These are phyloP conservation scores for Metschnikowia proteae DNA, from an alignment of 805 yeast genomes.

Conservation along the genomic window DNA sequence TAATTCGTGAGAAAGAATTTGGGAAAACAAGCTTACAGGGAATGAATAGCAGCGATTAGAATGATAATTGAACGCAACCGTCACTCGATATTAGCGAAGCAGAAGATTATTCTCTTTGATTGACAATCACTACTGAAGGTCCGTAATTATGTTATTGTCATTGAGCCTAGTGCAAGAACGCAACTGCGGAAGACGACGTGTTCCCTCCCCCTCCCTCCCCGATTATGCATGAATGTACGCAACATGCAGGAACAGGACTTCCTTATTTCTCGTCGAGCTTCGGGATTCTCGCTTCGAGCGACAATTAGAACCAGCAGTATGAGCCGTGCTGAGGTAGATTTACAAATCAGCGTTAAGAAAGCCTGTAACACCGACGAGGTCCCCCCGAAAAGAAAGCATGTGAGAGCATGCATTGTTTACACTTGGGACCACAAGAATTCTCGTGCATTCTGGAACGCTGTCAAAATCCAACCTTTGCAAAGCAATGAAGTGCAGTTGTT, in stretches of 20 bases:
- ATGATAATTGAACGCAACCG: background rate
- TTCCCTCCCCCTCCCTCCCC: background rate
- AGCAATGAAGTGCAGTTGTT: constrained; percentile 80
- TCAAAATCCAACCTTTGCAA: constrained; percentile 76
- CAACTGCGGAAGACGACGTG: background rate
- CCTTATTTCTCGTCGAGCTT: constrained; percentile 7
- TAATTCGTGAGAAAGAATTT: background rate
- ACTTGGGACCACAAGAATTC: constrained; percentile 94
- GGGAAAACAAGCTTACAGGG: background rate
- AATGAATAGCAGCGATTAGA: too few relatives aligned
- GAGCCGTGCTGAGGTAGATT: constrained; percentile 47
- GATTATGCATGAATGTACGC: background rate
- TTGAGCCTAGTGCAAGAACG: background rate
- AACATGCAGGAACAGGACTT: background rate
- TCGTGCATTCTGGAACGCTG: constrained; percentile 77
- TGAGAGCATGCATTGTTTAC: constrained; percentile 89
- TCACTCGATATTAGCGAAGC: background rate
- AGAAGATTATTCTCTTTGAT: too few relatives aligned
- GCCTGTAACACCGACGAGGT: constrained; percentile 84
- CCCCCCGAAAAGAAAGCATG: constrained; percentile 95
- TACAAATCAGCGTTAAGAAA: constrained; percentile 61
- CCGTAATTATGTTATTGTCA: background rate
- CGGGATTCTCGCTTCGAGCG: background rate
- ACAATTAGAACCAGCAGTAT: constrained; percentile 15
- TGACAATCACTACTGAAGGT: too few relatives aligned